phyloP scores from a whole-genome alignment of 2,329 filamentous ascomycete genomes.

The Exserohilum turcica region DNA sequence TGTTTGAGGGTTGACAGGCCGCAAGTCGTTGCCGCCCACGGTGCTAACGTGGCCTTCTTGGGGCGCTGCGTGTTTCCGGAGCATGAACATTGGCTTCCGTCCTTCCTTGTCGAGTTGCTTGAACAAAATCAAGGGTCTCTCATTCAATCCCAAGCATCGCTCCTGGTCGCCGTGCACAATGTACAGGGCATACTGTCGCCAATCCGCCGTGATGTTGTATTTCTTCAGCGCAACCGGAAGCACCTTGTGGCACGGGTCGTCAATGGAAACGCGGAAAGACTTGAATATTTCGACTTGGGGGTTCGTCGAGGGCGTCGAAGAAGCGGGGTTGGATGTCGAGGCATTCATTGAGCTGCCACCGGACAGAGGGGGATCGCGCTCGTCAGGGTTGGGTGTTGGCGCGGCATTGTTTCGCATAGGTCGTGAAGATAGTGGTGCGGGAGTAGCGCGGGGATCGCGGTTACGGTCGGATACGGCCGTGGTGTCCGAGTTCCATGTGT shows the following conservation, averaged over 20 bases:
- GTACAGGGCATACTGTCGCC: conserved; percentile 96
- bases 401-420: conserved; percentile 37
- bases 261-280: conserved; percentile 95
- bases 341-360: conserved; percentile 36
- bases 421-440: conserved; percentile 38
- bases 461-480: conserved; percentile 35
- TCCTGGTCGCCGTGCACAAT: conserved; percentile 99
- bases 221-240: conserved; percentile 94
- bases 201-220: conserved; percentile 97
- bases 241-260: conserved; percentile 97
- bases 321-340: conserved; percentile 25
- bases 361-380: conserved; percentile 46
- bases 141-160: conserved; percentile 85
- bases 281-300: conserved; percentile 93
- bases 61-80: conserved; percentile 69
- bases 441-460: conserved; percentile 41
- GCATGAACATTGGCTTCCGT: conserved; percentile 99
- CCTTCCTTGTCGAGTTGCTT: conserved; percentile 97
- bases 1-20: conserved; percentile 26
- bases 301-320: conserved; percentile 45
- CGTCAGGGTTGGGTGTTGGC: conserved; percentile 38
- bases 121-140: conserved; percentile 93
- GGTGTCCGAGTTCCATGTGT: conserved; percentile 39
- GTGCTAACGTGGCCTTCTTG: conserved; percentile 53
- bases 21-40: conserved; percentile 44